Evolutionary conservation across 495 filamentous ascomycete genomes (phyloP), one percentile per base, ranked within the genome.

Genomic region (Aspergillus sclerotiicarbonarius): DNA sequence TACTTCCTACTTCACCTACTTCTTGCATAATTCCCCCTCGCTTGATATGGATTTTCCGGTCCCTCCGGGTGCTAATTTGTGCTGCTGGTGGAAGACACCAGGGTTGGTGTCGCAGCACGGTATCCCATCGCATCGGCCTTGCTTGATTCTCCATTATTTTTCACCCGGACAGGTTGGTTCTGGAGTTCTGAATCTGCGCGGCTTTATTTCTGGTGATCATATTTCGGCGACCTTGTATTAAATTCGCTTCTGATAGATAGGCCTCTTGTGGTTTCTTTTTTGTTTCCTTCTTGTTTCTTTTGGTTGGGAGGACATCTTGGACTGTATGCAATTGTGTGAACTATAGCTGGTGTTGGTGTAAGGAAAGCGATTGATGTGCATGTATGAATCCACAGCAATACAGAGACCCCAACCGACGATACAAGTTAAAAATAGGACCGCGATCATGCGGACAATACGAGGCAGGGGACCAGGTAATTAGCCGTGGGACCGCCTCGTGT

Each of bases 51-150:
- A 50, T 50, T 21, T 16, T 8, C 47, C 8, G 25, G 29, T 12
- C 4, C 13, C 8, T 29, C 20, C 18, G 19, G 46, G 46, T 7
- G 6, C 20, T 30, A 49, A 49, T 50, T 31, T 45, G n/a, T 16
- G 45, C 50, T 63, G 56, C 61, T 46, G 61, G 56, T 54, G 53
- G 39, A 45, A 33, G 43, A 55, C 32, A 29, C 46, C 60, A 51
- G n/a, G 13, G 37, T n/a, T 4, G n/a, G 37, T 12, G 37, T 12
- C 37, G 25, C 37, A 41, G 37, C 37, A n/a, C n/a, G n/a, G n/a
- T n/a, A 41, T 12, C 13, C 1, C n/a, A 3, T 6, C 37, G 0
- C 13, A 12, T n/a, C 37, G 37, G n/a, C 15, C 37, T 41, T 41
- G 37, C 13, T 50, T 3, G 7, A 44, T 45, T 30, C 16, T 16